These are phyloP conservation scores for Fusarium tupiense DNA, from an alignment of 2,329 filamentous ascomycete genomes.

Conservation along the genomic window DNA sequence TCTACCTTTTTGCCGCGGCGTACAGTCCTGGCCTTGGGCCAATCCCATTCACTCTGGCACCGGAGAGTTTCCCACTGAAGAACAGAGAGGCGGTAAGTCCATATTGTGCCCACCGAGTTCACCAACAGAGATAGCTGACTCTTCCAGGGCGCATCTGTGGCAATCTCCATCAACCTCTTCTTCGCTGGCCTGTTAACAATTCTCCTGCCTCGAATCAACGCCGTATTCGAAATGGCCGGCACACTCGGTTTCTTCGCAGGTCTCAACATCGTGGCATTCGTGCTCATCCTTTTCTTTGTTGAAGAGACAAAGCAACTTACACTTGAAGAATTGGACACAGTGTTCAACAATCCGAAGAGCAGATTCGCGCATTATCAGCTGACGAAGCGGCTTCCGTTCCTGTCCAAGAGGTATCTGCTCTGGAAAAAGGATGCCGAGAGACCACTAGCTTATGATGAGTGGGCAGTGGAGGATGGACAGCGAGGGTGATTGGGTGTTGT, in stretches of 20 bases:
- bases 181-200: constrained; percentile 59
- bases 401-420: constrained; percentile 28
- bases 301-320: constrained; percentile 60
- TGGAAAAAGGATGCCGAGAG: background rate
- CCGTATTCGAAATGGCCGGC: constrained; percentile 44
- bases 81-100: constrained; percentile 55
- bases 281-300: constrained; percentile 58
- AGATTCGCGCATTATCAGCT: constrained; percentile 52
- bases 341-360: constrained; percentile 45
- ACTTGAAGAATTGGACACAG: constrained; percentile 51
- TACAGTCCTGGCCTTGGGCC: constrained; percentile 56
- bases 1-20: constrained; percentile 49
- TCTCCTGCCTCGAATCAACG: constrained; percentile 50
- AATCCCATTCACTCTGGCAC: constrained; percentile 61
- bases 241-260: constrained; percentile 55
- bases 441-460: background rate
- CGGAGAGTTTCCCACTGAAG: constrained; percentile 59
- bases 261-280: constrained; percentile 55
- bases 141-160: constrained; percentile 55
- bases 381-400: constrained; percentile 49
- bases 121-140: constrained; percentile 5
- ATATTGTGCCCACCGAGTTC: background rate
- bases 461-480: constrained; percentile 3
- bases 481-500: background rate
- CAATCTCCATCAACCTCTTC: constrained; percentile 58